phyloP scores from a whole-genome alignment of 2,329 filamentous ascomycete genomes.

The Colletotrichum abscissum region DNA sequence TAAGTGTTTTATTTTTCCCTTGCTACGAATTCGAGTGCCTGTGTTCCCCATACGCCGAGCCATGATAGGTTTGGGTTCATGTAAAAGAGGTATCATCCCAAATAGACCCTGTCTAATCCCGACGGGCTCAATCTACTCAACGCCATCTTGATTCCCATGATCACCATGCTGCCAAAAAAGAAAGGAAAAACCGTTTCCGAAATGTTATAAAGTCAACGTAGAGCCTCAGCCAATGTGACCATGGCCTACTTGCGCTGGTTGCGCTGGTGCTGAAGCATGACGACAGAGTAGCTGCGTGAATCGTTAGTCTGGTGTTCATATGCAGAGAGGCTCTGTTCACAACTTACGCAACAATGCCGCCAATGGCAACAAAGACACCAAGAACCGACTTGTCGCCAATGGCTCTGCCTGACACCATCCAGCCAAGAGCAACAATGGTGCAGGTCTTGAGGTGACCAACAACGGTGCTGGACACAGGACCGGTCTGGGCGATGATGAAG shows the following conservation, averaged over 20 bases:
- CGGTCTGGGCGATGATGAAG: conserved; percentile 71
- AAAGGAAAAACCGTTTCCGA: background rate
- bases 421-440: conserved; percentile 72
- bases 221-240: background rate
- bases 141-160: conserved; percentile 11
- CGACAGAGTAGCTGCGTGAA: conserved; percentile 55
- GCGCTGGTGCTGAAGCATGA: conserved; percentile 57
- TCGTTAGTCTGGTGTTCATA: conserved; percentile 5
- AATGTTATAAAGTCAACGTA: conserved; percentile 6
- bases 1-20: background rate
- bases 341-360: conserved; percentile 67
- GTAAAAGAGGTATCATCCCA: conserved; percentile 30
- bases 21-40: background rate
- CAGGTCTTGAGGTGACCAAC: conserved; percentile 76
- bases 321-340: background rate
- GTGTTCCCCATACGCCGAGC: conserved; percentile 21
- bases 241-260: conserved; percentile 28
- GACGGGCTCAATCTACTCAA: conserved; percentile 14
- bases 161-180: background rate
- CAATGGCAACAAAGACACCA: conserved; percentile 66
- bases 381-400: conserved; percentile 66
- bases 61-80: conserved; percentile 24
- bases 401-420: conserved; percentile 66
- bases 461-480: conserved; percentile 73
- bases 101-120: conserved; percentile 20